Base-by-base conservation (phyloP, 2,329 filamentous ascomycete species). In the Phialophora verrucosa region DNA sequence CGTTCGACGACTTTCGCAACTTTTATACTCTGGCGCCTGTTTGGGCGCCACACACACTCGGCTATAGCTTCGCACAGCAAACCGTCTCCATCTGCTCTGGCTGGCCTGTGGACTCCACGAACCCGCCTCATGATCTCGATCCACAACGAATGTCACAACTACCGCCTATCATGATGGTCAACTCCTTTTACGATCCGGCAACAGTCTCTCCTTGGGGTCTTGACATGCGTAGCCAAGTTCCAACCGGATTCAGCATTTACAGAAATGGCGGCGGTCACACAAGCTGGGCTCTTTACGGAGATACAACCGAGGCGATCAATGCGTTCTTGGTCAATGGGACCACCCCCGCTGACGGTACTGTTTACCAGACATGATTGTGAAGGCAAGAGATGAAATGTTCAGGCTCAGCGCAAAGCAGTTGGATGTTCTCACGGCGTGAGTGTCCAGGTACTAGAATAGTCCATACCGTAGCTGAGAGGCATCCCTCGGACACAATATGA, bases 141-240 rank as follows among this genome's bases (percentile, higher is more conserved):
- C 32, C 31, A 7, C 20, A 44, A 4, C 25, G 11, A 12, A 47
- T 44, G 49, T n/a, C 10, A 7, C 69, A 70, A 4, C 54, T 73
- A 4, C 67, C 74, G 6, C 73, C 74, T 14, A 75, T 82, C 35
- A 69, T 83, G 58, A 67, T 79, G 66, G 76, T 79, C 3, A 80
- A 79, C 63, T 73, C 78, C 11, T 72, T 75, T 1, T 75, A 75
- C 63, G 81, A 83, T 70, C 80, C 81, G 1, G 76, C 74, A 29
- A 81, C 79, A 2, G 76, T 76, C 23, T 77, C 77, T 59, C 70
- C 49, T 17, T 53, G 49, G 49, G 49, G 49, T 7, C 49, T 53
- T 25, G n/a, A 23, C 72, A 20, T 80, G 56, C 72, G 71, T 57
- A 75, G 74, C 65, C 72, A 79, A 65, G 70, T 75, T 12, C 69